Conservation (phyloP, 2,329 filamentous ascomycete species). For the Calonectria montana region DNA sequence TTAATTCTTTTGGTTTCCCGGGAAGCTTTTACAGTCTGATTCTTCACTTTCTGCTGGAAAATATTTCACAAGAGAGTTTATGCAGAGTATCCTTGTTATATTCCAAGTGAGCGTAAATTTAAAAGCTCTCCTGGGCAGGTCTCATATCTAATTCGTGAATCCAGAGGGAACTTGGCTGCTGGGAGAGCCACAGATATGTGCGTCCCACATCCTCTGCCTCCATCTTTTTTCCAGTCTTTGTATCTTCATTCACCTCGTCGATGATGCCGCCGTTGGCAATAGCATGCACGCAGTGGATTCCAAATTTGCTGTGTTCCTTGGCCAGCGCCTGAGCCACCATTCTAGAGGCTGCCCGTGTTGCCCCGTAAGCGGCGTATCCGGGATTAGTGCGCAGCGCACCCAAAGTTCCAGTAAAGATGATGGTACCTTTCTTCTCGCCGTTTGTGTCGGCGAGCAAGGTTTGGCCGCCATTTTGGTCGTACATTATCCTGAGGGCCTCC, state of each 20-base stretch:
- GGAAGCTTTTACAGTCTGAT: neutral
- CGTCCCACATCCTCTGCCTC: conserved; percentile 68
- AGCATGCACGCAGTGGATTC: conserved; percentile 69
- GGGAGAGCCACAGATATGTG: conserved; percentile 60
- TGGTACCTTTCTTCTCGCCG: conserved; percentile 64
- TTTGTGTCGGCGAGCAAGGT: conserved; percentile 55
- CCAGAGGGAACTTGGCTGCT: conserved; percentile 31
- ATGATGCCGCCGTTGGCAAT: conserved; percentile 67
- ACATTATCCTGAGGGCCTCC: conserved; percentile 61
- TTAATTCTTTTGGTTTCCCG: neutral
- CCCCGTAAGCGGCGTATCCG: conserved; percentile 66
- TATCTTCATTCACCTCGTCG: conserved; percentile 61
- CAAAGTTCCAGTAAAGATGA: conserved; percentile 68
- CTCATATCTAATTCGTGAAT: conserved; percentile 35
- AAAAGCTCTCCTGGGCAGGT: conserved; percentile 29
- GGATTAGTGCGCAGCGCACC: conserved; percentile 65
- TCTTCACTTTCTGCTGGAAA: neutral
- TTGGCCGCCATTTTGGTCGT: conserved; percentile 61
- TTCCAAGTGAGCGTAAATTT: neutral
- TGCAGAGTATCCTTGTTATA: neutral
- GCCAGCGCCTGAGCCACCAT: conserved; percentile 67
- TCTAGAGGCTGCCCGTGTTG: conserved; percentile 61
- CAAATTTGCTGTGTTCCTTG: conserved; percentile 66
- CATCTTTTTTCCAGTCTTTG: conserved; percentile 64
- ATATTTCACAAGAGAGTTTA: neutral